Evolutionary conservation across 192 early-diverging fungal species (phyloP).

Genomic region (Entomortierella lignicola): DNA sequence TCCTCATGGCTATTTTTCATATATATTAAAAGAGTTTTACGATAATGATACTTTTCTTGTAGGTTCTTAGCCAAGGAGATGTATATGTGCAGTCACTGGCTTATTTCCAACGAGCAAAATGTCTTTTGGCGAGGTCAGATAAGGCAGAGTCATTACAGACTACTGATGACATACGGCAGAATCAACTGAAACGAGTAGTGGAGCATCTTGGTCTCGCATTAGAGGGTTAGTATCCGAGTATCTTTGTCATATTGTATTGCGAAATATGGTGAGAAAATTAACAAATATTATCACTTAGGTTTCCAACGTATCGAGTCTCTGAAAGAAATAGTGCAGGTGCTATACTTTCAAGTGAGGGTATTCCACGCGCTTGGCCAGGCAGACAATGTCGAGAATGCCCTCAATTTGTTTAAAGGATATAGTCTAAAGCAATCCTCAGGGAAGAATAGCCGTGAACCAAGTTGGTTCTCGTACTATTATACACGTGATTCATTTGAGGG

Average conservation of each 20-base stretch:
- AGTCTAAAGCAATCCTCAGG: slow-evolving; percentile 1
- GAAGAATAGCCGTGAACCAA: slow-evolving; percentile 19
- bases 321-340: slow-evolving; percentile 26
- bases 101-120: slow-evolving; percentile 40
- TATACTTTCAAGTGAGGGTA: slow-evolving; percentile 30
- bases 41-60: background rate
- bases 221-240: background rate
- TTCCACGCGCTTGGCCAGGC: slow-evolving; percentile 1
- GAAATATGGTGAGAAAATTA: background rate
- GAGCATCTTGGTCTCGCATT: background rate
- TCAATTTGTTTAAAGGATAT: background rate
- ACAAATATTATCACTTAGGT: slow-evolving; percentile 4
- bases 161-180: background rate
- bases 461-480: slow-evolving; percentile 42
- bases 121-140: slow-evolving; percentile 9
- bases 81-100: slow-evolving; percentile 27
- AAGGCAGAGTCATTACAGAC: background rate
- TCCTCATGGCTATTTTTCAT: background rate
- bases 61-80: slow-evolving; percentile 37
- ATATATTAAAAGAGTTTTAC: too few relatives aligned
- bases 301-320: slow-evolving; percentile 20
- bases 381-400: background rate
- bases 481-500: slow-evolving; percentile 34
- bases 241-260: background rate
- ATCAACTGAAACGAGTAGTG: background rate